These are phyloP conservation scores for Diplodia corticola DNA, from an alignment of 2,329 filamentous ascomycete species.

Conservation along the genomic window DNA sequence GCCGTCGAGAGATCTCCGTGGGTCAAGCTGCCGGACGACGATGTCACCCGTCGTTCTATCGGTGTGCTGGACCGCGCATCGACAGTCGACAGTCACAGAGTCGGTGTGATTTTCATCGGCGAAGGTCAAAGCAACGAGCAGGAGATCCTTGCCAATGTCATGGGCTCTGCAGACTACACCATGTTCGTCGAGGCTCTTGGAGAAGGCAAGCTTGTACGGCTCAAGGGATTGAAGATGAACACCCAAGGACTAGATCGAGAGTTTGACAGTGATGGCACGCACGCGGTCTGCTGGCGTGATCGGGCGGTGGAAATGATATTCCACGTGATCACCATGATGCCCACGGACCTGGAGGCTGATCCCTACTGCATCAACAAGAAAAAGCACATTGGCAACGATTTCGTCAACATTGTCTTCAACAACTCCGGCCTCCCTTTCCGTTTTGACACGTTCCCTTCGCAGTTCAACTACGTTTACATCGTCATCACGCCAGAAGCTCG, in stretches of 20 bases:
- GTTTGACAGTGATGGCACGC: conserved; percentile 78
- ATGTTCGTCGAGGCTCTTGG: conserved; percentile 82
- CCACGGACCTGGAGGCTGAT: conserved; percentile 76
- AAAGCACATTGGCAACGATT: conserved; percentile 93
- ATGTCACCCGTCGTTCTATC: conserved; percentile 71
- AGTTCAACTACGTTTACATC: conserved; percentile 97
- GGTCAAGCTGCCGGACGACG: conserved; percentile 72
- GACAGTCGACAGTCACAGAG: conserved; percentile 91
- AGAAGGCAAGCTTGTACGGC: conserved; percentile 65
- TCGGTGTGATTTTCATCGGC: conserved; percentile 90
- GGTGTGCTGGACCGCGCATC: conserved; percentile 81
- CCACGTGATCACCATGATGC: conserved; percentile 97
- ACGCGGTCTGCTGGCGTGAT: conserved; percentile 92
- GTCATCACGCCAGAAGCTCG: conserved; percentile 87
- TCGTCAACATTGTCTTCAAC: conserved; percentile 98
- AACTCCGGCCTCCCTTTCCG: conserved; percentile 86
- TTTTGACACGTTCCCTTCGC: conserved; percentile 89
- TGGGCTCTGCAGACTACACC: conserved; percentile 84
- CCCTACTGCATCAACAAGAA: conserved; percentile 80
- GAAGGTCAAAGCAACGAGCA: conserved; percentile 79
- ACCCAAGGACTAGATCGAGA: conserved; percentile 84
- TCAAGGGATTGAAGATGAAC: conserved; percentile 85
- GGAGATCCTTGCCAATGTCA: conserved; percentile 84
- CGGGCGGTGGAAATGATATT: conserved; percentile 93
- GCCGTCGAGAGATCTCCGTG: conserved; percentile 53